Evolutionary conservation across 2,329 filamentous ascomycete genomes (phyloP), one percentile per base, ranked within the genome.

Genomic region (Aspergillus cejpii): DNA sequence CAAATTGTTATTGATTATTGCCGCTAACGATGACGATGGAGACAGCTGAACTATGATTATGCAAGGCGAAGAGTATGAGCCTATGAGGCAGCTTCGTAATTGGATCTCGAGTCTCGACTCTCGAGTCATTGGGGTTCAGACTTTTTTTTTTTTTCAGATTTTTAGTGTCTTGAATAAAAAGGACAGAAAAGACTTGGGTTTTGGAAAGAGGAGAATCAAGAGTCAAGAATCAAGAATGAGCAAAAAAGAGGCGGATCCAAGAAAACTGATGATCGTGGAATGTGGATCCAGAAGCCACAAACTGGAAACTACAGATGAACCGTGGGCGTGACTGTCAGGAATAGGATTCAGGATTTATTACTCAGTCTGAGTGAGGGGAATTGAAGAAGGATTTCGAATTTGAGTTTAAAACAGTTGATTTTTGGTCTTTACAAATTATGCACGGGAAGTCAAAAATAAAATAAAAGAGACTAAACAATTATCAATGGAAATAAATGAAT

Each of bases 41-140:
- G 47, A 53, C 46, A 56, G 52, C 54, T 56, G 53, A 58, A 56
- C 54, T 54, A 58, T 57, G 54, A 51, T 55, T 57, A 57, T 57
- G 55, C 55, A 58, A 57, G 54, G 55, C 47, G 52, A 45, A 49
- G 48, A 53, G 45, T 39, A 28, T 33, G 51, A 52, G 45, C 45
- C 49, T 37, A 21, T 26, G 51, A 52, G 45, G 48, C 49, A 48
- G 48, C 47, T 44, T 42, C 50, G 49, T 48, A 55, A 55, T 55
- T 55, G 52, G 52, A 49, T n/a, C n/a, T 50, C 51, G 46, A 43
- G 48, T 19, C 47, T 51, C 47, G 51, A 47, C 44, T 53, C 51
- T 52, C 44, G 37, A 37, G 44, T 43, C 20, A 4, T 8, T 24
- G 45, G 45, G 45, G 45, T 47, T 51, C 46, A 43, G 41, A 47